These are phyloP conservation scores for Trifolium repens DNA, from an alignment of 306 rosid species.

Conservation along the genomic window DNA sequence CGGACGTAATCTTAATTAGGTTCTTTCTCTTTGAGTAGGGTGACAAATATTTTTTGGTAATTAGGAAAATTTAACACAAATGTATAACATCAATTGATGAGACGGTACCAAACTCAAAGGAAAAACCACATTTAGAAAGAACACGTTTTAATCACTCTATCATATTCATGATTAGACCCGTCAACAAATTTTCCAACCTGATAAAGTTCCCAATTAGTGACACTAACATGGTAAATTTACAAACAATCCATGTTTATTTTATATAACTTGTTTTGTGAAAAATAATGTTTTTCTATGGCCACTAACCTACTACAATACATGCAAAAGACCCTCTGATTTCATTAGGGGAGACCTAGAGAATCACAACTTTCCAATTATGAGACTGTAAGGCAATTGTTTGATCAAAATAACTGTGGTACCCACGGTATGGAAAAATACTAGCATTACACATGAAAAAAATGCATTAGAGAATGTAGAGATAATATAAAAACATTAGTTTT, in stretches of 20 bases:
- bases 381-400: too few species aligned
- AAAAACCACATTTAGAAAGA: conserved; percentile 42
- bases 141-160: conserved; percentile 15
- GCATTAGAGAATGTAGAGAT: too few species aligned
- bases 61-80: conserved; percentile 17
- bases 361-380: too few species aligned
- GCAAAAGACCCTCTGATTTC: too few species aligned
- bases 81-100: conserved; percentile 3
- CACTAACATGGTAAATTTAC: conserved; percentile 28
- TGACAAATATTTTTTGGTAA: background rate
- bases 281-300: background rate
- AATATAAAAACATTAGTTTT: too few species aligned
- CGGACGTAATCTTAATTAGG: background rate
- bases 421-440: too few species aligned
- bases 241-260: conserved; percentile 29
- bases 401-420: too few species aligned
- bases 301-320: too few species aligned
- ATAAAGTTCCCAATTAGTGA: conserved; percentile 37
- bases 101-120: conserved; percentile 15
- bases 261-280: background rate
- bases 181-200: conserved; percentile 33
- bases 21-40: conserved; percentile 2
- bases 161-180: conserved; percentile 42
- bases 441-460: too few species aligned
- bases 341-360: too few species aligned